Evolutionary conservation across 495 filamentous ascomycete species (phyloP).

Genomic region (Penicillium pancosmium): DNA sequence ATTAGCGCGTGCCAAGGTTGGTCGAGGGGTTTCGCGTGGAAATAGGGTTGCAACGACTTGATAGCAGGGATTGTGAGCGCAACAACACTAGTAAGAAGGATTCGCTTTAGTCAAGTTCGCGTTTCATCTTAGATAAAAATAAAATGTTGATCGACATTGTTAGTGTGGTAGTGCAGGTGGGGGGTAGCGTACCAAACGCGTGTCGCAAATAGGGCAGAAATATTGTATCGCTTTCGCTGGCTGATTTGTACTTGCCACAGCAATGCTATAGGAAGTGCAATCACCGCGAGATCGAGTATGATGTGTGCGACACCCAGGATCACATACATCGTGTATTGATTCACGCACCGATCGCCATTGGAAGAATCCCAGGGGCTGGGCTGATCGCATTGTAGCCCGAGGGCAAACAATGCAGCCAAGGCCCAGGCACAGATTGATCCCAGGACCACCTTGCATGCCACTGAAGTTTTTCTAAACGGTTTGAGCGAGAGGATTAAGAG

Average conservation of each 20-base stretch:
- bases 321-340: conserved; percentile 16
- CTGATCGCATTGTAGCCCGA: conserved; percentile 11
- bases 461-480: conserved; percentile 10
- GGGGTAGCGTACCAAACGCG: conserved; percentile 9
- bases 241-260: conserved; percentile 18
- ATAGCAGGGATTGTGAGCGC: conserved; percentile 11
- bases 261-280: conserved; percentile 8
- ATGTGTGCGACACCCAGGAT: conserved; percentile 5
- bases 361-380: conserved; percentile 6
- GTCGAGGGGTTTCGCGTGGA: conserved; percentile 2
- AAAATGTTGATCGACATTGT: too few relatives aligned
- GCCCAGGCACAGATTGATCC: conserved; percentile 9
- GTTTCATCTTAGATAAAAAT: background rate
- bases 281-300: conserved; percentile 11
- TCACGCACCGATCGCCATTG: conserved; percentile 7
- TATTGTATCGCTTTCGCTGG: conserved; percentile 10
- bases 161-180: background rate
- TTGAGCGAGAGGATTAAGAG: conserved; percentile 16
- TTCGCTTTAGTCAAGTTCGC: background rate
- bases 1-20: conserved; percentile 14
- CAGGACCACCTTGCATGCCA: conserved; percentile 11
- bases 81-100: conserved; percentile 6
- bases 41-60: conserved; percentile 9
- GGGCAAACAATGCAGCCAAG: conserved; percentile 8
- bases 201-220: conserved; percentile 14